Percentiles rank a stretch among this genome's conserved stretches.
phyloP scores from a whole-genome alignment of 2,329 filamentous ascomycete species.

The Colletotrichum truncatum region DNA sequence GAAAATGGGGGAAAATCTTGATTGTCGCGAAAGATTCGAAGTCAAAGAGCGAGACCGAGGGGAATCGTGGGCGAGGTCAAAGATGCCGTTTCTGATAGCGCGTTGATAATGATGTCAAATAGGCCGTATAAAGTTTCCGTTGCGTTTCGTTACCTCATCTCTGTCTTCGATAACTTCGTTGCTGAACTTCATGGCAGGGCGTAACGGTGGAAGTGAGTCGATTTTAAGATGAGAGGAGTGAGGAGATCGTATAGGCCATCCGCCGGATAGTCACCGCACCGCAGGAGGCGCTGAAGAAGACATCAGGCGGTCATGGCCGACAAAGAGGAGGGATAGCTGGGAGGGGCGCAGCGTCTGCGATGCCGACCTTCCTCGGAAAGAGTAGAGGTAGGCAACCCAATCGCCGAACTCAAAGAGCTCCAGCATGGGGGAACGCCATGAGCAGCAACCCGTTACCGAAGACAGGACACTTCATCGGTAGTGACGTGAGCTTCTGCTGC shows the following conservation, averaged over 20 bases:
- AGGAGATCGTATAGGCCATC: background rate
- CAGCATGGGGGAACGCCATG: constrained; percentile 51
- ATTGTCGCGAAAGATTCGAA: constrained; percentile 14
- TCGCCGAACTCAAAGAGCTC: constrained; percentile 52
- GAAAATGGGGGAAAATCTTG: background rate
- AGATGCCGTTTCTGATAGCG: constrained; percentile 17
- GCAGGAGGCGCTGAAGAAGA: constrained; percentile 47
- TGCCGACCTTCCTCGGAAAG: constrained; percentile 47
- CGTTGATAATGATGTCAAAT: background rate
- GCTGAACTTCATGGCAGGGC: constrained; percentile 30
- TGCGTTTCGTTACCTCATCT: constrained; percentile 31
- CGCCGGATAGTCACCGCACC: constrained; percentile 11
- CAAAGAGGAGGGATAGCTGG: constrained; percentile 58
- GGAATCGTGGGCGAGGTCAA: background rate
- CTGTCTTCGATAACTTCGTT: constrained; percentile 43
- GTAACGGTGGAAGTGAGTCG: constrained; percentile 7
- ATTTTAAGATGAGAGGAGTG: constrained; percentile 6
- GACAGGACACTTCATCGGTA: constrained; percentile 64
- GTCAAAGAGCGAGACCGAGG: constrained; percentile 1
- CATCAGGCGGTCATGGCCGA: constrained; percentile 52
- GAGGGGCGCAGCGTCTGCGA: constrained; percentile 52
- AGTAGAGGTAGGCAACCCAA: constrained; percentile 61
- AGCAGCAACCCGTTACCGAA: constrained; percentile 57
- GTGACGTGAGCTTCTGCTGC: constrained; percentile 49
- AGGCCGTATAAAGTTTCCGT: constrained; percentile 26